These are phyloP conservation scores for Melocanna baccifera DNA, from an alignment of 176 grass and related monocot genomes.

Conservation along the genomic window DNA sequence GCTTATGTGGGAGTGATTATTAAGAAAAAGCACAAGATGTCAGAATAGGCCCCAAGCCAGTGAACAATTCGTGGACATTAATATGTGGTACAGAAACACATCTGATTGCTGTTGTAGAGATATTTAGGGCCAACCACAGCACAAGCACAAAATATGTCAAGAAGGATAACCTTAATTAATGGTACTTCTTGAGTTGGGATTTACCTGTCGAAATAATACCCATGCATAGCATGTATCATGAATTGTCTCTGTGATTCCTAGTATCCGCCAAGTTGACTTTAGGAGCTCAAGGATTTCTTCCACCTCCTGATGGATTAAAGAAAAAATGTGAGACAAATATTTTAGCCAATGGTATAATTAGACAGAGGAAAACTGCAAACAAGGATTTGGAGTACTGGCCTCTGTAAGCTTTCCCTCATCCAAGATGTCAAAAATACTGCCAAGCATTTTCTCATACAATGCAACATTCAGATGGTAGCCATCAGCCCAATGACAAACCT, in stretches of 20 bases:
- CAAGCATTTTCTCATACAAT: conserved; percentile 91
- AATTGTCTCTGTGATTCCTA: conserved; percentile 90
- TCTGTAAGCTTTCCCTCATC: conserved; percentile 96
- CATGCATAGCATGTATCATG: conserved; percentile 98
- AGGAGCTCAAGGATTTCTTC: conserved; percentile 98
- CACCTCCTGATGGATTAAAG: conserved; percentile 64
- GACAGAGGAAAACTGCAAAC: conserved; percentile 7
- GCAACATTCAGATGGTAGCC: conserved; percentile 89
- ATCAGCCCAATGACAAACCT: conserved; percentile 98
- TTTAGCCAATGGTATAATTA: neutral
- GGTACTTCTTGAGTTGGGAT: neutral
- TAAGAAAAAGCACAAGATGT: conserved; percentile 15
- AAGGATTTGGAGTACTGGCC: conserved; percentile 42
- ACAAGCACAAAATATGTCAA: conserved; percentile 13
- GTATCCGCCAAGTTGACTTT: conserved; percentile 89
- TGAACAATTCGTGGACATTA: neutral
- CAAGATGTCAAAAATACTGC: conserved; percentile 89
- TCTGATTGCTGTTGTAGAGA: neutral
- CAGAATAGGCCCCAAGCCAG: neutral
- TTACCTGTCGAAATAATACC: conserved; percentile 99
- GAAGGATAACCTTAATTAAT: conserved; percentile 4
- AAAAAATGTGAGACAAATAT: conserved; percentile 32
- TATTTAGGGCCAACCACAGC: neutral
- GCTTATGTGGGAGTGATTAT: neutral
- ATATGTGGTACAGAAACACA: conserved; percentile 2